Evolutionary conservation across 2,329 filamentous ascomycete genomes (phyloP), one percentile per base, ranked within the genome.

Genomic region (Aspergillus sp.): DNA sequence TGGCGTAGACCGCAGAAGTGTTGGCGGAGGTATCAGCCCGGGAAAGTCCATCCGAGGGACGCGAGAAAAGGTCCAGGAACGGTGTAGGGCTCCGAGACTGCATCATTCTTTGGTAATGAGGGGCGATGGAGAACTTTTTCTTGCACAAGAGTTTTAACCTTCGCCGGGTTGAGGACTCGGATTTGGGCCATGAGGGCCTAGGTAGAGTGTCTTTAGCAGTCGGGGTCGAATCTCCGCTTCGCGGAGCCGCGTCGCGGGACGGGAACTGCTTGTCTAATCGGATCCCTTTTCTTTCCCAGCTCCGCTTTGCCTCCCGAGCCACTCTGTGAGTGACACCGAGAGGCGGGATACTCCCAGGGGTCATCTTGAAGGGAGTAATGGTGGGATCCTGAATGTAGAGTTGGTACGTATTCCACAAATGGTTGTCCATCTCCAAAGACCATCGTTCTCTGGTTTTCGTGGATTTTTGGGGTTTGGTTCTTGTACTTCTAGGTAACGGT

Each of bases 341-440:
- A 11, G 87, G 87, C 43, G 87, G 87, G 38, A 85, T 81, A 48
- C 84, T 86, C 53, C 87, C 87, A 2, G 87, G 87, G 1, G 88
- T 81, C 76, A 86, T 87, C 70, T 89, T 89, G 80, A 89, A 89
- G 0, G 87, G 87, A 1, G 87, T 89, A 52, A 89, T 82, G 3
- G 84, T 86, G 22, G 87, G 87, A 72, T 89, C 86, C 64, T 87
- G 85, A n/a, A 89, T 77, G 71, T 88, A 89, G 57, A 82, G 80
- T 76, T 88, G 85, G 74, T 88, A 89, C 8, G 85, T 87, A 71
- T 86, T 84, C 87, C 87, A 89, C 34, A 89, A 75, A 69, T 89
- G 87, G 59, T 85, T 82, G 70, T 89, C 87, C 86, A 88, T 89
- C 55, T 87, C 85, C 48, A 83, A 77, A 5, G 84, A 87, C 83